Base-by-base conservation (phyloP, 2,329 filamentous ascomycete genomes). In the Colletotrichum sp. region DNA sequence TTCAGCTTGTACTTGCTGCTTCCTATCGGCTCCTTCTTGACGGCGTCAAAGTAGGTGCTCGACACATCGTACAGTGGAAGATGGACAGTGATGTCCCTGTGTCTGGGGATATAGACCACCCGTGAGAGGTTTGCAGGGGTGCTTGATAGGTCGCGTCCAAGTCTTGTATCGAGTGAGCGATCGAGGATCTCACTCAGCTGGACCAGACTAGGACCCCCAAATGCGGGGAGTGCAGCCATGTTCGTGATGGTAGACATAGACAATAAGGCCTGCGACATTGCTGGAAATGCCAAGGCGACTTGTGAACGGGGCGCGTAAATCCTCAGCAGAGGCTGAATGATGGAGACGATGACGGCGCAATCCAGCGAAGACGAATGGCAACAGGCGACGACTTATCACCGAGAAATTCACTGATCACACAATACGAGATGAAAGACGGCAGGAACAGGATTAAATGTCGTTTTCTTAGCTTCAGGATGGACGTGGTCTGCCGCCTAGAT, bases 11-110 rank as follows among this genome's bases (percentile, higher is more conserved):
- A 78, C 34, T 57, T 66, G 70, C 66, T 76, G 39, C 71, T 69
- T 5, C 78, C 78, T 15, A 77, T 55, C 6, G 60, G 59, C 15
- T 70, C 69, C 3, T 34, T 26, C n/a, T 71, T 65, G 12, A 75
- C 39, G 8, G 77, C 68, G 3, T 66, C 39, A 39, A 15, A 32
- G 32, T 79, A 79, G 8, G 28, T 64, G 2, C 52, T 30, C 5
- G 70, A 64, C 10, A 78, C 18, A 18, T 79, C 78, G 36, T 79
- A 79, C 21, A 79, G 57, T 4, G 78, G 78, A 4, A 79, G 68
- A 15, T 79, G 78, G 3, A 49, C 59, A 16, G 69, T 62, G 13
- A 15, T 63, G 13, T 73, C 63, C 3, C 26, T 59, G 26, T 79
- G 75, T 2, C 52, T 69, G 7, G 78, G 72, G 12, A 79, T 26